These are phyloP conservation scores for Quercus tomentella DNA, from an alignment of 331 rosid species.

Conservation along the genomic window DNA sequence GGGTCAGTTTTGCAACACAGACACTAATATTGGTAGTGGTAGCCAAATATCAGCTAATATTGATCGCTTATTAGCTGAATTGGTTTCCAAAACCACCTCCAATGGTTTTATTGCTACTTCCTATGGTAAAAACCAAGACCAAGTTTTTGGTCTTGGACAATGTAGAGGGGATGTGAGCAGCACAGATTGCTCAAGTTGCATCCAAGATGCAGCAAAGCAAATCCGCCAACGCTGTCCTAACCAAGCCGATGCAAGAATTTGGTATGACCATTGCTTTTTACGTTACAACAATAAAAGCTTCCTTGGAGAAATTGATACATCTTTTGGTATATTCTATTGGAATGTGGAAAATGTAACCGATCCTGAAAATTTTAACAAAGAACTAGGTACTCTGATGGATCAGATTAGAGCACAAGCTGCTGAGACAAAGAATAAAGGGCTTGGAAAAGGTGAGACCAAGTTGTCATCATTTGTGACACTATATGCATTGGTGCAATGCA, in stretches of 20 bases:
- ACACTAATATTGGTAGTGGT: slow-evolving; percentile 24
- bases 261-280: slow-evolving; percentile 69
- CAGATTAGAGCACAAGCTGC: slow-evolving; percentile 35
- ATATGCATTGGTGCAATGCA: slow-evolving; percentile 64
- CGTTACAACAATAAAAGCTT: slow-evolving; percentile 40
- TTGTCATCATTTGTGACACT: slow-evolving; percentile 48
- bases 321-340: slow-evolving; percentile 45
- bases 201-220: slow-evolving; percentile 47
- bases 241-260: slow-evolving; percentile 51
- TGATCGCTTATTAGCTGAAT: slow-evolving; percentile 35
- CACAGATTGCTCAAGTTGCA: slow-evolving; percentile 47
- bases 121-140: slow-evolving; percentile 18
- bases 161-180: slow-evolving; percentile 54
- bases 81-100: slow-evolving; percentile 39
- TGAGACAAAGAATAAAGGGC: slow-evolving; percentile 30
- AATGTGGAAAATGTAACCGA: slow-evolving; percentile 49
- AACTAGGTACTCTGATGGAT: slow-evolving; percentile 39
- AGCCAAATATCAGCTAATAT: slow-evolving; percentile 45
- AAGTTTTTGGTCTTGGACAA: slow-evolving; percentile 55
- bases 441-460: slow-evolving; percentile 51
- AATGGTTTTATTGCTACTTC: slow-evolving; percentile 33
- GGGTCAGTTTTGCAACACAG: slow-evolving; percentile 49
- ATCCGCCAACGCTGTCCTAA: slow-evolving; percentile 37
- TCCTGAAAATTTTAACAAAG: slow-evolving; percentile 40
- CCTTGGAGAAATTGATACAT: slow-evolving; percentile 49